These are phyloP conservation scores for Fistulifera solaris DNA, from an alignment of 108 stramenopile species.

Conservation along the genomic window DNA sequence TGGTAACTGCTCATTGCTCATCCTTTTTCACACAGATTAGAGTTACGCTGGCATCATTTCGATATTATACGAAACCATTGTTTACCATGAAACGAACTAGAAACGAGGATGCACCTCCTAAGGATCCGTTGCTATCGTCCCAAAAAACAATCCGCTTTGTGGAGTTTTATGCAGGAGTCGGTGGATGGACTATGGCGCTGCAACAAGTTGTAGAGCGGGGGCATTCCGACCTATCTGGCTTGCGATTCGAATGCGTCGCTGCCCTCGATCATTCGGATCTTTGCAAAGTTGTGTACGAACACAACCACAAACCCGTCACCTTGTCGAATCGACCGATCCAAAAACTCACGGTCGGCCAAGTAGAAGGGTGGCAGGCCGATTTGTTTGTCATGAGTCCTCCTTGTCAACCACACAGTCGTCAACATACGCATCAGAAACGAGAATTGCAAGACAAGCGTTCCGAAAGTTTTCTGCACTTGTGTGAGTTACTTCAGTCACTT, in stretches of 20 bases:
- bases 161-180: constrained; percentile 91
- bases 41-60: too few species aligned
- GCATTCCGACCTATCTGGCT: not conserved
- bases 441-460: constrained; percentile 64
- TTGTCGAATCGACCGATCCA: constrained; percentile 33
- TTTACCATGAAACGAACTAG: too few species aligned
- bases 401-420: constrained; percentile 76
- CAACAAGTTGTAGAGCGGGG: constrained; percentile 30
- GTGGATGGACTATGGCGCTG: constrained; percentile 80
- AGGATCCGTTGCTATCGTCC: too few species aligned
- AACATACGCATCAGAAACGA: constrained; percentile 34
- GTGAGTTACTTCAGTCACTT: constrained; percentile 22
- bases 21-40: too few species aligned
- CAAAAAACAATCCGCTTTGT: constrained; percentile 15
- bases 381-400: constrained; percentile 85
- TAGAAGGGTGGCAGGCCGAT: constrained; percentile 44
- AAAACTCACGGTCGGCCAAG: constrained; percentile 29
- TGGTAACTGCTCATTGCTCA: too few species aligned
- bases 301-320: constrained; percentile 37
- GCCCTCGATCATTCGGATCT: constrained; percentile 77
- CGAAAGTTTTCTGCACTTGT: constrained; percentile 56
- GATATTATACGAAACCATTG: too few species aligned
- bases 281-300: constrained; percentile 46
- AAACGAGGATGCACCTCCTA: too few species aligned
- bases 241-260: constrained; percentile 28